Evolutionary conservation across 495 filamentous ascomycete species (phyloP).

Genomic region (Podospora sp.): DNA sequence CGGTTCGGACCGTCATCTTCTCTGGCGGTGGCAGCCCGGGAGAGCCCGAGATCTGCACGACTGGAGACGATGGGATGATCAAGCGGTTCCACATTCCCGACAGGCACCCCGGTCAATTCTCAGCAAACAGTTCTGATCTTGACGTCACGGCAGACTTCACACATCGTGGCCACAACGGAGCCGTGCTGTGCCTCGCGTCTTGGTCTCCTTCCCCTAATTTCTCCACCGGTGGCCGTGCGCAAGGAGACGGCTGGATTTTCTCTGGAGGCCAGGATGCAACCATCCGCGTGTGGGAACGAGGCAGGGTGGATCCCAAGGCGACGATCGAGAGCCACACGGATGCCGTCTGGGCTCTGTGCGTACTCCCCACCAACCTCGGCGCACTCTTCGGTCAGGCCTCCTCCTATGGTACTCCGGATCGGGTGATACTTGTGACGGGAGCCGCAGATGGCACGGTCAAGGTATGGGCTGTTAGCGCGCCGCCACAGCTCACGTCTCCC

Average conservation of each 20-base stretch:
- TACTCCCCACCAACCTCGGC: slow-evolving; percentile 82
- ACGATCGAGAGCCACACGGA: slow-evolving; percentile 94
- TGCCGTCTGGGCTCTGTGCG: slow-evolving; percentile 92
- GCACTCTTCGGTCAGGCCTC: slow-evolving; percentile 72
- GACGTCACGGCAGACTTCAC: slow-evolving; percentile 94
- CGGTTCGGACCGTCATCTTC: slow-evolving; percentile 91
- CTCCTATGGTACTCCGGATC: slow-evolving; percentile 74
- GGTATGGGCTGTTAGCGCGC: slow-evolving; percentile 93
- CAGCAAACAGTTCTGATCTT: slow-evolving; percentile 65
- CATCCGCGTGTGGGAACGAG: slow-evolving; percentile 91
- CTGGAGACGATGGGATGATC: slow-evolving; percentile 91
- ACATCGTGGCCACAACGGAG: slow-evolving; percentile 86
- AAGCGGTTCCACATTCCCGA: slow-evolving; percentile 96
- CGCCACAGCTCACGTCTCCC: slow-evolving; percentile 80
- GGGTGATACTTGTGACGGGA: slow-evolving; percentile 87
- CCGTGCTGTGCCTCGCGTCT: slow-evolving; percentile 84
- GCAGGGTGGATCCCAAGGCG: slow-evolving; percentile 90
- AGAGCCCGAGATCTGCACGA: slow-evolving; percentile 95
- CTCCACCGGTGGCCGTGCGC: slow-evolving; percentile 79
- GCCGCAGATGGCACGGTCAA: slow-evolving; percentile 89
- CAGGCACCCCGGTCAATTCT: slow-evolving; percentile 55
- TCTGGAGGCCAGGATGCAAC: slow-evolving; percentile 94
- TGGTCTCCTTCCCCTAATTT: slow-evolving; percentile 84
- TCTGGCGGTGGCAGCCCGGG: slow-evolving; percentile 92
- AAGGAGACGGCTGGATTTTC: slow-evolving; percentile 96